A percentile compares a stretch with the other conserved stretches of the same genome.
Evolutionary conservation across 192 early-diverging fungal genomes (phyloP).

Genomic region (Backusella liffmaniae): DNA sequence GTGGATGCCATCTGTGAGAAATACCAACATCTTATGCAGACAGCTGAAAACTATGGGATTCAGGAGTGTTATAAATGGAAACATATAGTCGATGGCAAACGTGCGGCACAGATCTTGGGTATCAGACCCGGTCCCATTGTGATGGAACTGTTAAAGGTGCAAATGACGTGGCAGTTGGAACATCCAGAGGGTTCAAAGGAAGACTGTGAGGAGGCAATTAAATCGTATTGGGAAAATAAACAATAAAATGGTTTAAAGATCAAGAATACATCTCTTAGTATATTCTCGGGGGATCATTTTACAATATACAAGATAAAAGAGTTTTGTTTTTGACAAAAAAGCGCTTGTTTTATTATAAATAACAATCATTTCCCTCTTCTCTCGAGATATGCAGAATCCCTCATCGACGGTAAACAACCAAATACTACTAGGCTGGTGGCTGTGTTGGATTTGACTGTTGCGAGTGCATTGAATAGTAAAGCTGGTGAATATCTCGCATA

Average conservation of each 20-base stretch:
- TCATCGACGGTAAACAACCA: too few species aligned
- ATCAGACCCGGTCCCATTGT: conserved; percentile 75
- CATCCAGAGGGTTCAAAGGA: conserved; percentile 60
- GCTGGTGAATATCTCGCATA: neutral
- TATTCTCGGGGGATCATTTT: neutral
- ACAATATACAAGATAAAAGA: too few species aligned
- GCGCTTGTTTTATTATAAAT: too few species aligned
- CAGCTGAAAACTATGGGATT: conserved; percentile 39
- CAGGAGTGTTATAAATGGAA: conserved; percentile 47
- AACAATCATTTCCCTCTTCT: too few species aligned
- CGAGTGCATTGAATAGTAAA: neutral
- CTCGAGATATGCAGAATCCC: too few species aligned
- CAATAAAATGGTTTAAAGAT: neutral
- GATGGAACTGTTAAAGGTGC: conserved; percentile 53
- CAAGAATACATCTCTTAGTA: neutral
- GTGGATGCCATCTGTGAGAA: conserved; percentile 14
- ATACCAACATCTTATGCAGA: conserved; percentile 34
- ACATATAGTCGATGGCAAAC: conserved; percentile 61
- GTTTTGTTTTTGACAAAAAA: too few species aligned
- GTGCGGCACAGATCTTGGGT: conserved; percentile 54
- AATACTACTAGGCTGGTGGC: too few species aligned
- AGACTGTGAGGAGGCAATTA: conserved; percentile 59
- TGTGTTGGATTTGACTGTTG: neutral
- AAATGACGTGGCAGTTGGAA: conserved; percentile 86
- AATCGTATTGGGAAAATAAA: conserved; percentile 19